Percentiles rank a stretch among this genome's conserved stretches.
These are phyloP conservation scores for Pseudogymnoascus sp. DNA, from an alignment of 2,329 filamentous ascomycete species.

Conservation along the genomic window DNA sequence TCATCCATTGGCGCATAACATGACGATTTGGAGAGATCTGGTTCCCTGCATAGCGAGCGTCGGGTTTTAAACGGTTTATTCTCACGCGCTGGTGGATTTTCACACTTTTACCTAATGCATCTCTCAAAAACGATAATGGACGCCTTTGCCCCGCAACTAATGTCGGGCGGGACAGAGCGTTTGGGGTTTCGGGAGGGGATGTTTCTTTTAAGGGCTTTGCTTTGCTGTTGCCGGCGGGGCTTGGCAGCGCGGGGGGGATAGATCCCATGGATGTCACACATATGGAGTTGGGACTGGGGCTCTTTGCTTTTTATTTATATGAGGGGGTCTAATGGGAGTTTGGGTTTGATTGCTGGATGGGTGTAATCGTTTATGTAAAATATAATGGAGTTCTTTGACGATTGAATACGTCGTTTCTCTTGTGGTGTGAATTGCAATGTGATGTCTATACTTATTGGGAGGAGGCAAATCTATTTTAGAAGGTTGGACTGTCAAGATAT, in stretches of 20 bases:
- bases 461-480: neutral
- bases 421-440: neutral
- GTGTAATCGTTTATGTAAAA: conserved; percentile 9
- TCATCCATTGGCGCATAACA: conserved; percentile 1
- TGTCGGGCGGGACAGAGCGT: conserved; percentile 1
- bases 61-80: conserved; percentile 2
- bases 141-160: conserved; percentile 6
- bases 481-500: neutral
- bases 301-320: conserved; percentile 3
- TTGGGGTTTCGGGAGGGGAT: conserved; percentile 5
- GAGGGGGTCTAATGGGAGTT: conserved; percentile 1
- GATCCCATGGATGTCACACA: conserved; percentile 7
- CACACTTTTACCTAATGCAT: conserved; percentile 2
- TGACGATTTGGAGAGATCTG: conserved; percentile 7
- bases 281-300: conserved; percentile 5
- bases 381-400: conserved; percentile 9
- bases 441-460: neutral
- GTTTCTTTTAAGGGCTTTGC: neutral
- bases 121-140: conserved; percentile 7
- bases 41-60: conserved; percentile 9
- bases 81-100: neutral
- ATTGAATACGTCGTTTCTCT: neutral
- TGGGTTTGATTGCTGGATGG: conserved; percentile 4
- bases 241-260: neutral
- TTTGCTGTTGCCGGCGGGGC: neutral